phyloP scores from a whole-genome alignment of 2,329 filamentous ascomycete species.

The Aureobasidium sp. region DNA sequence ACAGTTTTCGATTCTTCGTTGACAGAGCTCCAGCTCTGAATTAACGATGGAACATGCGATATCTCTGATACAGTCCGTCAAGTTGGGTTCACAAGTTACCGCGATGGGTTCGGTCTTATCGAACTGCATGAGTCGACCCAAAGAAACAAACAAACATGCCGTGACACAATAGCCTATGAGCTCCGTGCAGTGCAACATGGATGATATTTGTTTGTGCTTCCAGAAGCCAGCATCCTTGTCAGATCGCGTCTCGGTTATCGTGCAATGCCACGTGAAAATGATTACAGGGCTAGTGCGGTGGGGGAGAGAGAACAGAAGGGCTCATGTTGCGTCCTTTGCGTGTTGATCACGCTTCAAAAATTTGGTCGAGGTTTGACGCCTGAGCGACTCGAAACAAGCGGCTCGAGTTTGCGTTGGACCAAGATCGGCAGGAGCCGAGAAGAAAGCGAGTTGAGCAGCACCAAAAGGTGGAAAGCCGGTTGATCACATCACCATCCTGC shows the following conservation, averaged over 20 bases:
- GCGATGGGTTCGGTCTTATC: background rate
- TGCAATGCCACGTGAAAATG: background rate
- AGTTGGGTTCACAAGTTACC: background rate
- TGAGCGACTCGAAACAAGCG: conserved; percentile 4
- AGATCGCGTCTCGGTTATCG: conserved; percentile 3
- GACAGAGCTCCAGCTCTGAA: background rate
- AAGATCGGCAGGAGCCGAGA: background rate
- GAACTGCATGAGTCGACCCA: background rate
- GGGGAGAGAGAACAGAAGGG: background rate
- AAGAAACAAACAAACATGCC: background rate
- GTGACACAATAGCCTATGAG: background rate
- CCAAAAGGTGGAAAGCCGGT: conserved; percentile 8
- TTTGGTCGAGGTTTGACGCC: background rate
- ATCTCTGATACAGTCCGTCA: background rate
- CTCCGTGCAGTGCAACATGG: background rate
- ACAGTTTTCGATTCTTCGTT: background rate
- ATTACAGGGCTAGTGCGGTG: background rate
- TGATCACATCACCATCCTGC: conserved; percentile 2
- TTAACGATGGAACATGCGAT: background rate
- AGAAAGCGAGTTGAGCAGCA: background rate
- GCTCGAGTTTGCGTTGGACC: background rate
- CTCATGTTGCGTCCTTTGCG: background rate
- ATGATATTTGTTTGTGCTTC: background rate
- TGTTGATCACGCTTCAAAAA: background rate
- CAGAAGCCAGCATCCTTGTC: background rate